Conservation (phyloP, 2,329 filamentous ascomycete species). For the Curvularia verruculosa region DNA sequence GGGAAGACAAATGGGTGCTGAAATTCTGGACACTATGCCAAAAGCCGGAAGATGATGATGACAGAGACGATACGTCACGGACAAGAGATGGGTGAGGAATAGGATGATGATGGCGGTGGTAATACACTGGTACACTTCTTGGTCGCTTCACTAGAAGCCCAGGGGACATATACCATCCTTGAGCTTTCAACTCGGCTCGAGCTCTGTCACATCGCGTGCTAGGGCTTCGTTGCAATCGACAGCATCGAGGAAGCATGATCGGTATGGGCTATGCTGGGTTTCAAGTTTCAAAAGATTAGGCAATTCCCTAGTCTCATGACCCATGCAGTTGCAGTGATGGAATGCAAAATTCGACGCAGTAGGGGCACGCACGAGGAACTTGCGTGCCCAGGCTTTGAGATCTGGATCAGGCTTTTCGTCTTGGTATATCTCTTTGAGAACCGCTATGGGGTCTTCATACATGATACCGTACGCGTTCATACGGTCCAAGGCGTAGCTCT, state of each 20-base stretch:
- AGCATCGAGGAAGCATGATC: slow-evolving; percentile 22
- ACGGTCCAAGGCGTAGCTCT: slow-evolving; percentile 40
- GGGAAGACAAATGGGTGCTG: neutral
- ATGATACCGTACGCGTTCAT: slow-evolving; percentile 41
- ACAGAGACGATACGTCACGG: neutral
- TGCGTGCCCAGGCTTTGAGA: slow-evolving; percentile 29
- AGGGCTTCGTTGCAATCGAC: slow-evolving; percentile 24
- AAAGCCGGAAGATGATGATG: neutral
- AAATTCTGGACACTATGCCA: slow-evolving; percentile 1
- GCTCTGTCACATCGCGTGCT: slow-evolving; percentile 34
- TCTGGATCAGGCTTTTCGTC: slow-evolving; percentile 29
- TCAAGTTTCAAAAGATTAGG: slow-evolving; percentile 36
- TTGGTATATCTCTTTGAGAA: slow-evolving; percentile 47
- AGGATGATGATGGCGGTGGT: neutral
- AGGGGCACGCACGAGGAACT: slow-evolving; percentile 26
- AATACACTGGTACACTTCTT: no score
- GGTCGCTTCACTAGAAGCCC: neutral
- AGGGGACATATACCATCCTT: slow-evolving; percentile 12
- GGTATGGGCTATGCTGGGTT: slow-evolving; percentile 19
- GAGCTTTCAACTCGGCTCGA: slow-evolving; percentile 17
- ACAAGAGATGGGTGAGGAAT: neutral
- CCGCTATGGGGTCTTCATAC: slow-evolving; percentile 45
- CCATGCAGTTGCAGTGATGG: neutral
- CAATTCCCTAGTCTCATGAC: slow-evolving; percentile 13
- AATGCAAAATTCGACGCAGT: neutral